Percentiles rank a stretch among this genome's conserved stretches.
These are phyloP conservation scores for Trichoderma semiorbis DNA, from an alignment of 2,329 filamentous ascomycete genomes.

Conservation along the genomic window DNA sequence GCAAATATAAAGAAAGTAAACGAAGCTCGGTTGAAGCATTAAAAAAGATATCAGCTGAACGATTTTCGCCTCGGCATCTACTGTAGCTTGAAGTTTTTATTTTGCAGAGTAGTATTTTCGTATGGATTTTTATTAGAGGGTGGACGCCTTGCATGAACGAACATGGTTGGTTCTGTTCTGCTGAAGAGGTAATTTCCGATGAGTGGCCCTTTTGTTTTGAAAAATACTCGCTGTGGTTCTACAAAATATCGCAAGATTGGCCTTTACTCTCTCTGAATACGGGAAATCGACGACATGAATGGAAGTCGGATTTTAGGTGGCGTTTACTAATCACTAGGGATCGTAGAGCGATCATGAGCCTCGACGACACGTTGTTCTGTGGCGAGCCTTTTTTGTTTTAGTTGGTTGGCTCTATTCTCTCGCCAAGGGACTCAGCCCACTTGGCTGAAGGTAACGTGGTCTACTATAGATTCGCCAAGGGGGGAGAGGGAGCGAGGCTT, in stretches of 20 bases:
- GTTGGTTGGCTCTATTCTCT: background rate
- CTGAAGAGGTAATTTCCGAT: constrained; percentile 1
- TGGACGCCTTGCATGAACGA: background rate
- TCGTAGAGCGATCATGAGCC: background rate
- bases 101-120: background rate
- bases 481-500: background rate
- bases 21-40: background rate
- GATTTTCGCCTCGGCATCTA: background rate
- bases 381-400: background rate
- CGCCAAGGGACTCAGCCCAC: background rate
- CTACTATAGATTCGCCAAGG: background rate
- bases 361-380: background rate
- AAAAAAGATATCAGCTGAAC: background rate
- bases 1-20: background rate
- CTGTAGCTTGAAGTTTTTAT: background rate
- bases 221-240: background rate
- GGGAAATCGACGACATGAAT: background rate
- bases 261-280: background rate
- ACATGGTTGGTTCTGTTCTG: background rate
- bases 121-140: background rate
- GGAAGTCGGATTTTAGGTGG: background rate
- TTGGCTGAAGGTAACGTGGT: constrained; percentile 6
- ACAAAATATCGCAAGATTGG: background rate
- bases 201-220: background rate
- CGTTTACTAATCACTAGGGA: background rate